Base-by-base conservation (phyloP, 1,284 basidiomycete genomes). In the Singerocomus inundabilis region DNA sequence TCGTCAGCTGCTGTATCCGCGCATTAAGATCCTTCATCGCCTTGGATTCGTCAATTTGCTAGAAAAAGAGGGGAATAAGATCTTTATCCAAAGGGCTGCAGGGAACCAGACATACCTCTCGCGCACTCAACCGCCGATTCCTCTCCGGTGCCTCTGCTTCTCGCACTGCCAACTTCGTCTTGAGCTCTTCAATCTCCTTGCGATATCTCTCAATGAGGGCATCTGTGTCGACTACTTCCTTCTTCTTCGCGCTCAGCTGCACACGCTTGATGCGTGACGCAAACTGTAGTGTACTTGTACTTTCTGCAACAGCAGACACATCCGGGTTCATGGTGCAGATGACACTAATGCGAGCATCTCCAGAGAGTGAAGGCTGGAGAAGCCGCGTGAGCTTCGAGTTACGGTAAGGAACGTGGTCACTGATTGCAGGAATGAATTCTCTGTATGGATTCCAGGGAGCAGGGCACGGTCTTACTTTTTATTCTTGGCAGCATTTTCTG, bases 321-420 rank as follows among this genome's bases (percentile, higher is more conserved):
- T 91, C 88, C 0, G 93, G 92, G 61, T 95, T 96, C 64, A 98
- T 82, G 0, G 96, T 98, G 65, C 94, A 98, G 51, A 98, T 90
- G 26, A 99, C 96, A 32, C 92, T 94, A 44, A 99, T 95, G 16
- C 93, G 84, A 15, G 97, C 96, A 64, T 98, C 93, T 1, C 96
- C 97, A 0, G 91, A 89, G 0, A 99, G 77, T 2, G 93, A 97
- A 3, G 95, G 95, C 67, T 98, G 95, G 6, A 99, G 80, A 70
- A 99, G 85, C 30, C 95, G 85, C 4, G 96, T 99, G 6, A 89
- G 74, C 70, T 98, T 98, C 41, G 92, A 95, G 69, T 98, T 97
- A 39, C 96, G 87, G 72, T 91, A 99, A 4, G 96, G 96, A 12
- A 98, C 85, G 63, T 97, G 92, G 58, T 92, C 90, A 43, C 85